Percentiles rank a stretch among this genome's conserved stretches.
These are phyloP conservation scores for Debaryomyces maramus DNA, from an alignment of 805 yeast species.

Conservation along the genomic window DNA sequence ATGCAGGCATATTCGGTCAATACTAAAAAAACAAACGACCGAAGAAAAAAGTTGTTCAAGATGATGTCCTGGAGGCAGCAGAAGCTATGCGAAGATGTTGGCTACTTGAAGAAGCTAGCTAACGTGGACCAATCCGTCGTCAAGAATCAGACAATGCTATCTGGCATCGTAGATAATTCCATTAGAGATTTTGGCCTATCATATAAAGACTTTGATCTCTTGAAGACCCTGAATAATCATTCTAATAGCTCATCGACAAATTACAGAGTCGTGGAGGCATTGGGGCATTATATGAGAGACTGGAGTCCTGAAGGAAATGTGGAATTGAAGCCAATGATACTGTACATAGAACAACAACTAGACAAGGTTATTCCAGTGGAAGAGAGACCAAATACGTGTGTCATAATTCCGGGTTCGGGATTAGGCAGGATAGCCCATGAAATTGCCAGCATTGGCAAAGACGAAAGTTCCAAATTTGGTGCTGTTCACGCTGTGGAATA, in stretches of 20 bases:
- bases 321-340: constrained; percentile 55
- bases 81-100: constrained; percentile 48
- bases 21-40: constrained; percentile 45
- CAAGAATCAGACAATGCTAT: constrained; percentile 49
- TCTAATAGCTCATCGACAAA: constrained; percentile 14
- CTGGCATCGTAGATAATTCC: constrained; percentile 44
- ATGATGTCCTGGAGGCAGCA: constrained; percentile 59
- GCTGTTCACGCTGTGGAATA: constrained; percentile 73
- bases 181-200: constrained; percentile 47
- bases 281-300: constrained; percentile 79
- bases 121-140: constrained; percentile 47
- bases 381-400: constrained; percentile 41
- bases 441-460: constrained; percentile 29
- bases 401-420: constrained; percentile 88
- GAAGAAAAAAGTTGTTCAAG: constrained; percentile 43
- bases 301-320: constrained; percentile 55
- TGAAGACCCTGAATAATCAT: constrained; percentile 11
- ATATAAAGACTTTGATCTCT: constrained; percentile 29
- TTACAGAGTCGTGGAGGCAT: constrained; percentile 55
- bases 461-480: constrained; percentile 29
- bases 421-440: constrained; percentile 76
- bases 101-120: constrained; percentile 54
- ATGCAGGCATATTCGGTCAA: constrained; percentile 44
- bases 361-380: constrained; percentile 26
- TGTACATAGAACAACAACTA: constrained; percentile 51